Evolutionary conservation across 2,329 filamentous ascomycete species (phyloP), one percentile per base, ranked within the genome.

Genomic region (Colletotrichum sp.): DNA sequence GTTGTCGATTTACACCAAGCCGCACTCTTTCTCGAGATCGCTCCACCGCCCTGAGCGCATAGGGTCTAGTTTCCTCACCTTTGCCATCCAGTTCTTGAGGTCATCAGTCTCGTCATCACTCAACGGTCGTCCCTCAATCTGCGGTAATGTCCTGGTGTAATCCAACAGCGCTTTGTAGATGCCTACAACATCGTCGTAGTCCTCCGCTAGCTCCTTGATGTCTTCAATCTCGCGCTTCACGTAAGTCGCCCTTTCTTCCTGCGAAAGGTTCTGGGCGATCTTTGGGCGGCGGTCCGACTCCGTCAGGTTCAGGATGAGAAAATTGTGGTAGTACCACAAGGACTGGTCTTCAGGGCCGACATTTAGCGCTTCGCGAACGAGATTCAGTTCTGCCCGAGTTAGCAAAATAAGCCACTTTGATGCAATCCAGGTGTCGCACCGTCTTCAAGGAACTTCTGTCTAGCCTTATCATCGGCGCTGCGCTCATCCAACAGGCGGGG

Each of bases 301-400:
- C 68, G 89, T 87, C 79, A 94, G 87, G 81, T 93, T 94, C 75
- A 92, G 90, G 86, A 98, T 92, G 73, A 98, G 87, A 81, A 94
- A 98, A 79, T 97, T 94, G 83, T 98, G 96, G 82, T 99, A 98
- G 84, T 97, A 98, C 96, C 97, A 99, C 8, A 98, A 89, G 21
- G 96, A 98, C 82, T 98, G 96, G 82, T 98, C 96, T 79, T 98
- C 96, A 0, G 96, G 96, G 73, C 97, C 96, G 48, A 95, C 95
- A 75, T 96, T 97, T 65, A 98, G 88, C 0, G 94, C 96, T 72
- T 93, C 91, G 71, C 94, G 92, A 30, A 98, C 93, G 58, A 95
- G 87, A 30, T 91, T 88, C 66, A 98, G 88, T 85, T 99, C 97
- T 89, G 66, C 3, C 4, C 52, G 16, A 43, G 71, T 67, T 34